phyloP scores from a whole-genome alignment of 2,329 filamentous ascomycete genomes.

The Ceratocystis colombiana region DNA sequence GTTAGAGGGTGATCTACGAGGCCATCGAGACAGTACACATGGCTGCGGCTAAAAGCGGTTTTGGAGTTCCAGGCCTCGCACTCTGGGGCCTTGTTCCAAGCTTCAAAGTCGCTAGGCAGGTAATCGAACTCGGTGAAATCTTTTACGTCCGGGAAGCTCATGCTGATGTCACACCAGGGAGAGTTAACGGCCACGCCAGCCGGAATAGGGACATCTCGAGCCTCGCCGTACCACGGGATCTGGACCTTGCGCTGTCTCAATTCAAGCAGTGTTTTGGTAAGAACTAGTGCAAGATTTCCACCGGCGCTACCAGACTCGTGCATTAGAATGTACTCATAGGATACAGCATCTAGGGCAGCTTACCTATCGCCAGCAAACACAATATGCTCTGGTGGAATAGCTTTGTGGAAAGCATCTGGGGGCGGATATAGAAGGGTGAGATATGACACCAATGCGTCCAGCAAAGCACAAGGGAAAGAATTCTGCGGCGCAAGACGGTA shows the following conservation, averaged over 20 bases:
- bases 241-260: slow-evolving; percentile 40
- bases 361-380: slow-evolving; percentile 62
- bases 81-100: slow-evolving; percentile 30
- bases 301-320: slow-evolving; percentile 46
- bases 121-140: slow-evolving; percentile 33
- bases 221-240: slow-evolving; percentile 51
- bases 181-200: slow-evolving; percentile 53
- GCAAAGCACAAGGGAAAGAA: slow-evolving; percentile 62
- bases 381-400: slow-evolving; percentile 55
- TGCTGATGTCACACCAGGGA: slow-evolving; percentile 63
- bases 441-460: slow-evolving; percentile 65
- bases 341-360: slow-evolving; percentile 15
- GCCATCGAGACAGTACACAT: slow-evolving; percentile 46
- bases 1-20: slow-evolving; percentile 57
- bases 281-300: slow-evolving; percentile 56
- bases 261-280: slow-evolving; percentile 60
- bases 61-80: slow-evolving; percentile 47
- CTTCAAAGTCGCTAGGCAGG: slow-evolving; percentile 35
- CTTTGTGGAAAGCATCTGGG: slow-evolving; percentile 52
- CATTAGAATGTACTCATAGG: not conserved
- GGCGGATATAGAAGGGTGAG: slow-evolving; percentile 64
- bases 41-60: slow-evolving; percentile 41
- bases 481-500: slow-evolving; percentile 67
- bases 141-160: slow-evolving; percentile 37
- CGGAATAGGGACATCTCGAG: slow-evolving; percentile 53